Conservation (phyloP, 2,329 filamentous ascomycete species). For the Alternaria infectoria region DNA sequence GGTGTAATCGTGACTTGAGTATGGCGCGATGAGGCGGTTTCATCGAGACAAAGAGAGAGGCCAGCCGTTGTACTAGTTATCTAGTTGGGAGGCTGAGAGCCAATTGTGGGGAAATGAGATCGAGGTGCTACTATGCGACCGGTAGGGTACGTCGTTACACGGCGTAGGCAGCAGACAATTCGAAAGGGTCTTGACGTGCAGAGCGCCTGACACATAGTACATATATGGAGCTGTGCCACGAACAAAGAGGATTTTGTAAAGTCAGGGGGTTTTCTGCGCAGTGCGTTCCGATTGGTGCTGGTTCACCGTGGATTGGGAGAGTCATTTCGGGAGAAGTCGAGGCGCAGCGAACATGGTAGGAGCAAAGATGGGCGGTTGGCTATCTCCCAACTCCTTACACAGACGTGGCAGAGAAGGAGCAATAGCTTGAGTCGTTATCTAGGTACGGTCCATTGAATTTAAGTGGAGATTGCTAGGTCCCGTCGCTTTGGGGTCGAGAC, state of each 20-base stretch:
- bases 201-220: conserved; percentile 16
- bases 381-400: background rate
- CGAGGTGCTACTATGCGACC: conserved; percentile 17
- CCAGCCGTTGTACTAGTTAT: background rate
- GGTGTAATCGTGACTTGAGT: background rate
- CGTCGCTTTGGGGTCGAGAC: background rate
- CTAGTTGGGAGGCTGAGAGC: background rate
- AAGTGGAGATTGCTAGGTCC: conserved; percentile 4
- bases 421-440: background rate
- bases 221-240: conserved; percentile 1
- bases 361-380: conserved; percentile 1
- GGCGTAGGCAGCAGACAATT: conserved; percentile 27
- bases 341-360: conserved; percentile 1
- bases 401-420: background rate
- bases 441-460: background rate
- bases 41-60: background rate
- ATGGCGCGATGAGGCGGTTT: conserved; percentile 20
- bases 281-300: background rate
- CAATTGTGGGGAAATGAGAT: conserved; percentile 11
- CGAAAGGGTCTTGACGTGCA: conserved; percentile 41
- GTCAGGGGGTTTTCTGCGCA: background rate
- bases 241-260: conserved; percentile 13
- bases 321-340: conserved; percentile 2
- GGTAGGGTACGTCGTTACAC: conserved; percentile 34
- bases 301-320: background rate